These are phyloP conservation scores for Pisolithus orientalis DNA, from an alignment of 768 basidiomycete genomes.

Conservation along the genomic window DNA sequence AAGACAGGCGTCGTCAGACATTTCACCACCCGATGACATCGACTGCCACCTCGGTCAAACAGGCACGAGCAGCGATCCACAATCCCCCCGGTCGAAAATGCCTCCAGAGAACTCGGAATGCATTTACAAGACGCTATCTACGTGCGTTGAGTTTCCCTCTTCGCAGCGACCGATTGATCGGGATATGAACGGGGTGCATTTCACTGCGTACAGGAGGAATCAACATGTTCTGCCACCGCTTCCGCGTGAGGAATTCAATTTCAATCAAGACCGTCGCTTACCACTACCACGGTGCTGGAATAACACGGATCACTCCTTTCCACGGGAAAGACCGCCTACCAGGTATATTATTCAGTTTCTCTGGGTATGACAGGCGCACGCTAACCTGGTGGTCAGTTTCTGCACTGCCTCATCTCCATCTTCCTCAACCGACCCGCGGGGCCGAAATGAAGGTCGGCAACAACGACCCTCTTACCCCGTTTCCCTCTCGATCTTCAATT, in stretches of 20 bases:
- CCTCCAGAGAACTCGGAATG: constrained; percentile 18
- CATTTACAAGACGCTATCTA: constrained; percentile 16
- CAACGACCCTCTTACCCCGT: constrained; percentile 22
- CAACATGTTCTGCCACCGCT: constrained; percentile 30
- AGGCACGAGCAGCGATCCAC: constrained; percentile 10
- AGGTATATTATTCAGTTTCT: constrained; percentile 16
- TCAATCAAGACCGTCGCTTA: constrained; percentile 29
- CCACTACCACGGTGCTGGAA: constrained; percentile 28
- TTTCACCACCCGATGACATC: constrained; percentile 16
- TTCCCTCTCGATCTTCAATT: constrained; percentile 36
- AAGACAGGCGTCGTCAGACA: constrained; percentile 10
- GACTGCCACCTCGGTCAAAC: constrained; percentile 17
- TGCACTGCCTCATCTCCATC: constrained; percentile 12
- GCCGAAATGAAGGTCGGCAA: constrained; percentile 20
- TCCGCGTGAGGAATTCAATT: constrained; percentile 25
- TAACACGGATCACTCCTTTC: constrained; percentile 13
- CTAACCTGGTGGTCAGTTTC: constrained; percentile 17
- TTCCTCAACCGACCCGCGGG: constrained; percentile 14
- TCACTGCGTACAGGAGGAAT: constrained; percentile 25
- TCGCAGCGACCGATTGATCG: constrained; percentile 18
- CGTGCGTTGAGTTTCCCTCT: constrained; percentile 16
- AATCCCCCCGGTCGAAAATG: constrained; percentile 14
- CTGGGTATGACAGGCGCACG: constrained; percentile 3
- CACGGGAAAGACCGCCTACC: constrained; percentile 18
- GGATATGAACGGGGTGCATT: constrained; percentile 13